Conservation (phyloP, 306 rosid genomes). For the Astragalus glycyphyllos region DNA sequence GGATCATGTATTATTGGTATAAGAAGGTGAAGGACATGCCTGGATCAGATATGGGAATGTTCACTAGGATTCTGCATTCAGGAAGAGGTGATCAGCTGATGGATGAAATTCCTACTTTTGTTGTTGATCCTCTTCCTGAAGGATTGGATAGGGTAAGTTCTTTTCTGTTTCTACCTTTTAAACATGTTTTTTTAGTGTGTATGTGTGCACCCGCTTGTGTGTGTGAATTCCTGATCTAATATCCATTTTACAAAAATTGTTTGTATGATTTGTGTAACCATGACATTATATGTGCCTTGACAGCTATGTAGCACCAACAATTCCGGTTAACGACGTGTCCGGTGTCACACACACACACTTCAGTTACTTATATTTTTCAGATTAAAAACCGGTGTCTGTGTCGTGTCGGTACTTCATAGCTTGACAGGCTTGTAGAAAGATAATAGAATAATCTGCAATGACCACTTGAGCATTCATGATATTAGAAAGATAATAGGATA, state of each 20-base stretch:
- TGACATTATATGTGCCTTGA: too few species aligned
- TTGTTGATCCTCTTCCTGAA: slow-evolving; percentile 91
- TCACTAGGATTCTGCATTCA: slow-evolving; percentile 82
- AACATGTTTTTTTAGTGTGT: not conserved
- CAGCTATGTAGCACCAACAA: too few species aligned
- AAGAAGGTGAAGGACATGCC: slow-evolving; percentile 76
- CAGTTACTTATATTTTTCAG: too few species aligned
- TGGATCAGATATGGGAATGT: slow-evolving; percentile 89
- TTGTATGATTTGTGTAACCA: too few species aligned
- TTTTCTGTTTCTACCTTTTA: slow-evolving; percentile 1
- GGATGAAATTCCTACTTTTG: slow-evolving; percentile 83
- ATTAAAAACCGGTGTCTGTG: too few species aligned
- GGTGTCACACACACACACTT: too few species aligned
- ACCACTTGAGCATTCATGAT: not conserved
- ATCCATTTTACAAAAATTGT: slow-evolving; percentile 1
- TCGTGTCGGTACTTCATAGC: too few species aligned
- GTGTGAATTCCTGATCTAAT: slow-evolving; percentile 25
- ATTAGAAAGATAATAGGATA: not conserved
- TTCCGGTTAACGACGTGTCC: too few species aligned
- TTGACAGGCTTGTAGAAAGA: too few species aligned
- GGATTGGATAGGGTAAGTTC: slow-evolving; percentile 85
- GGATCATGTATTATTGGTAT: slow-evolving; percentile 96
- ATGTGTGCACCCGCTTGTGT: not conserved
- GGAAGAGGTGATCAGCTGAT: slow-evolving; percentile 75
- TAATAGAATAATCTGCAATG: not conserved